Evolutionary conservation across 176 grass and related monocot genomes (phyloP), one percentile per base, ranked within the genome.

Genomic region (Otatea glauca): DNA sequence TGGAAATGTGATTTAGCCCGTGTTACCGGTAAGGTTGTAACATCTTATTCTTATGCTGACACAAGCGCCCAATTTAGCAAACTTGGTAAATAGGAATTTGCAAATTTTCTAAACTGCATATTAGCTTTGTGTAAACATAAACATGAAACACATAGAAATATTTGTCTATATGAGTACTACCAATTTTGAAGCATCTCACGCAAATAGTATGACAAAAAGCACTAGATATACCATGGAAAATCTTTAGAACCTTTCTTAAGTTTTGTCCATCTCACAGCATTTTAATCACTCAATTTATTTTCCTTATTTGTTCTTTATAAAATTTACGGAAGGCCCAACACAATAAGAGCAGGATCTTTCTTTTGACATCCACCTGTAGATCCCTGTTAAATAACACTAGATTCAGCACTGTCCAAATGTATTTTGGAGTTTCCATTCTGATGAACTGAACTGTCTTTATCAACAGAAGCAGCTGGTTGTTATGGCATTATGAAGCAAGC

Each of bases 361-460:
- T 63, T 17, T 68, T 68, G 67, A 58, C 47, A 73, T 72, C 16
- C 5, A 70, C 17, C 34, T 66, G 10, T 77, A 64, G 35, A 73
- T 85, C 16, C 54, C 34, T 65, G 55, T 24, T 29, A 5, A 18
- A 64, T 14, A 17, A 51, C 15, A 39, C 13, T 43, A 11, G 49
- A 44, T 44, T 39, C 10, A 66, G 7, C 72, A 24, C 16, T 17
- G 17, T 80, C 6, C 7, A 60, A 21, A 79, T 72, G 65, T 73
- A 51, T 74, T 62, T 55, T 45, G 0, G 3, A 20, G 9, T 84
- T 62, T 20, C 5, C 9, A 49, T 39, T 74, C 39, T 49, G 61
- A 89, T 32, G 27, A 83, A 72, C 75, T 68, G 23, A 83, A 62
- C 13, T 82, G 41, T 74, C 15, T 42, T 68, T 73, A 53, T 49